These are phyloP conservation scores for Eucalyptus virginea DNA, from an alignment of 345 rosid genomes.

Conservation along the genomic window DNA sequence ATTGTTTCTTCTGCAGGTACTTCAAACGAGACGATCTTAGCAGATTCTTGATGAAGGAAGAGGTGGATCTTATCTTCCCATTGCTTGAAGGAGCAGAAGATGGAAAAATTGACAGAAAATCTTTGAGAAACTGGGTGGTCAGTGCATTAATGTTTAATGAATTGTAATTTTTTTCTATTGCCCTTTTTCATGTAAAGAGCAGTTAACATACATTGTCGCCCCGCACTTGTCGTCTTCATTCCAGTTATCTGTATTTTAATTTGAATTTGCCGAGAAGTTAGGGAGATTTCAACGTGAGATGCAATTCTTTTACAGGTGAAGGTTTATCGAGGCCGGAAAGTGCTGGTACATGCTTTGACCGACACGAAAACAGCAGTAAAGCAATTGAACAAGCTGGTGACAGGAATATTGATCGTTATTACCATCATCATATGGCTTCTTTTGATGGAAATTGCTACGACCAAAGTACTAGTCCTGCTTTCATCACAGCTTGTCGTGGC, in stretches of 20 bases:
- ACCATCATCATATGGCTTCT: constrained; percentile 30
- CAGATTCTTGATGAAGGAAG: constrained; percentile 77
- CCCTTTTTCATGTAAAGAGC: not conserved
- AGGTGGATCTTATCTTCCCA: constrained; percentile 71
- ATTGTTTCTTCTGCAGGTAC: constrained; percentile 24
- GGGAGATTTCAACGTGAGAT: not conserved
- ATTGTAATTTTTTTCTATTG: not conserved
- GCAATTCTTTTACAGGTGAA: constrained; percentile 34
- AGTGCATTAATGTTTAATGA: not conserved
- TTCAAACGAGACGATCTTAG: constrained; percentile 52
- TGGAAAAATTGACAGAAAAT: constrained; percentile 37
- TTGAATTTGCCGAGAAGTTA: not conserved
- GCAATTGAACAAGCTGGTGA: not conserved
- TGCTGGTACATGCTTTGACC: constrained; percentile 46
- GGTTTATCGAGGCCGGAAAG: constrained; percentile 58
- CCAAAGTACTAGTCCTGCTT: constrained; percentile 45
- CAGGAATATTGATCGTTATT: not conserved
- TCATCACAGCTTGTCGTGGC: constrained; percentile 65
- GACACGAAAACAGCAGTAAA: not conserved
- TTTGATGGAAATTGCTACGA: constrained; percentile 50
- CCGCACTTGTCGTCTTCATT: no score
- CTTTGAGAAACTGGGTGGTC: constrained; percentile 82
- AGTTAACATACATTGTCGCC: not conserved
- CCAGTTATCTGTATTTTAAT: no score
- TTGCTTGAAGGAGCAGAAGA: constrained; percentile 45